phyloP scores from a whole-genome alignment of 2,329 filamentous ascomycete species.

The Metarhizium brunneum region DNA sequence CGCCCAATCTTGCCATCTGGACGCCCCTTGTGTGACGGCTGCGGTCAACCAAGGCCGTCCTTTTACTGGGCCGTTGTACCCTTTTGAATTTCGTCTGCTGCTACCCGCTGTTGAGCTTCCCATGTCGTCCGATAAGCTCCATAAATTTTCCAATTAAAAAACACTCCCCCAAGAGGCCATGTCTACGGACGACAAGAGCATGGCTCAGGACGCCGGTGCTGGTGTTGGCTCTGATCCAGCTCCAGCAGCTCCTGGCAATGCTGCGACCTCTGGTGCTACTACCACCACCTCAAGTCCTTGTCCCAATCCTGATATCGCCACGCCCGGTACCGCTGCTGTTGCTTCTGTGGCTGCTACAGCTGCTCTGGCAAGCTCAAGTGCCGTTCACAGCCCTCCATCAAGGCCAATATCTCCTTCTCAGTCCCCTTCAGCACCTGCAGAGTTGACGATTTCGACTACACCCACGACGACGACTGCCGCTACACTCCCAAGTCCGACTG shows the following conservation, averaged over 20 bases:
- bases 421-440: conserved; percentile 2
- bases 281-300: background rate
- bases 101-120: conserved; percentile 14
- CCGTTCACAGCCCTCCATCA: conserved; percentile 2
- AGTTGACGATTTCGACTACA: background rate
- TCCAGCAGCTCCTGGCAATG: conserved; percentile 10
- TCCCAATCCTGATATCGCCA: conserved; percentile 3
- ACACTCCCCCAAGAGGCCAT: conserved; percentile 9
- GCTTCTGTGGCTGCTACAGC: conserved; percentile 7
- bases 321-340: conserved; percentile 2
- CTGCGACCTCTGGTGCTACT: background rate
- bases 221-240: conserved; percentile 16
- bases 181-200: conserved; percentile 19
- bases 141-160: conserved; percentile 28
- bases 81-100: conserved; percentile 3
- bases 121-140: conserved; percentile 24
- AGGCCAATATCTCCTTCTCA: conserved; percentile 1
- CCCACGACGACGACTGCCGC: background rate
- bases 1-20: conserved; percentile 2
- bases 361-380: conserved; percentile 6
- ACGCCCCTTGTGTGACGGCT: conserved; percentile 7
- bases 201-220: conserved; percentile 19
- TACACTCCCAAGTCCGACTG: background rate
- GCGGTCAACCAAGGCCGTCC: conserved; percentile 1
- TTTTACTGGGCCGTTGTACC: conserved; percentile 1